phyloP scores from a whole-genome alignment of 139 green algal species.

The Chlorella sorokiniana region DNA sequence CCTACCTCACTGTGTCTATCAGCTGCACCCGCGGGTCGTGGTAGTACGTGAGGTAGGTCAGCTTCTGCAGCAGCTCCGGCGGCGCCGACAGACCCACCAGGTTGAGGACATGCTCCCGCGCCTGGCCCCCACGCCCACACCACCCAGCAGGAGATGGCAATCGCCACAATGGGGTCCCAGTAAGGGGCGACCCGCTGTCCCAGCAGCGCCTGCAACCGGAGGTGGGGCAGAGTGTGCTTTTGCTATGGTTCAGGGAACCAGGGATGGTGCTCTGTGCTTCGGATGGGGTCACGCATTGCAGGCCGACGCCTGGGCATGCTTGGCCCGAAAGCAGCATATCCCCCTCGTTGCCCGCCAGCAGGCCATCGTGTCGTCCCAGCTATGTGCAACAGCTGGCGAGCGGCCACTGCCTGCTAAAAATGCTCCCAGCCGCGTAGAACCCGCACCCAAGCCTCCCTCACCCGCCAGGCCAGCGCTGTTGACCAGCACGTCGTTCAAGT shows the following conservation, averaged over 20 bases:
- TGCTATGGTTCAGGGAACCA: no score
- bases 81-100: slow-evolving; percentile 39
- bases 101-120: slow-evolving; percentile 52
- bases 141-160: slow-evolving; percentile 59
- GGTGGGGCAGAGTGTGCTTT: not conserved
- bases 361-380: no score
- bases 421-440: no score
- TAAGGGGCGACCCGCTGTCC: slow-evolving; percentile 45
- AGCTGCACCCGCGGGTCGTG: slow-evolving; percentile 47
- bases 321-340: no score
- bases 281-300: no score
- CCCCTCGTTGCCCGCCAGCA: no score
- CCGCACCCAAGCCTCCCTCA: not conserved
- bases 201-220: slow-evolving; percentile 37
- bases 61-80: slow-evolving; percentile 35
- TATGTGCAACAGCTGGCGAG: no score
- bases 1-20: slow-evolving; percentile 63
- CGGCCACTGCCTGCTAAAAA: no score
- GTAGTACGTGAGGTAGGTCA: slow-evolving; percentile 59
- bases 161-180: slow-evolving; percentile 59
- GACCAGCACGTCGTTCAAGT: slow-evolving; percentile 70
- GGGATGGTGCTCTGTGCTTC: no score
- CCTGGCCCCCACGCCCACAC: slow-evolving; percentile 56
- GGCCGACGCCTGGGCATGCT: no score
- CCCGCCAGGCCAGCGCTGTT: slow-evolving; percentile 55